Conservation (phyloP, 1,139 yeast species). For the Yamadazyma dendronema region DNA sequence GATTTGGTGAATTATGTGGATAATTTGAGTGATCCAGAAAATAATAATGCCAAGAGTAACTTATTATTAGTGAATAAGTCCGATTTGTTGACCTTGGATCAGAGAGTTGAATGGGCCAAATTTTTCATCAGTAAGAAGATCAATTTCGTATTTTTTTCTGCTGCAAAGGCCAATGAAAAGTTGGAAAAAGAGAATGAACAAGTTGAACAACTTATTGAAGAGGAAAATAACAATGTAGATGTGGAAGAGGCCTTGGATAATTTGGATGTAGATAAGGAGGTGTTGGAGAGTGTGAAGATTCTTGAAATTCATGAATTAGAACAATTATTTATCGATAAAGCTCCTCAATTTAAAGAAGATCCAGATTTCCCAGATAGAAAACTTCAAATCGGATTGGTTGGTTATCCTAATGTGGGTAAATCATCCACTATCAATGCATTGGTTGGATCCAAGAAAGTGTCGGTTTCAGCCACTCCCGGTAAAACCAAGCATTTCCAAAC, state of each 20-base stretch:
- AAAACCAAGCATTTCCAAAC: constrained; percentile 99
- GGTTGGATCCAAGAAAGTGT: constrained; percentile 93
- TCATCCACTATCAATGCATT: constrained; percentile 94
- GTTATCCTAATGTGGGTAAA: constrained; percentile 96
- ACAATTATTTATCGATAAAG: constrained; percentile 69
- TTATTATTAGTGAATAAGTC: constrained; percentile 90
- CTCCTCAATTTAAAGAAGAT: constrained; percentile 64
- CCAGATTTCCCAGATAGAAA: constrained; percentile 60
- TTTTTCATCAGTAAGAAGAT: constrained; percentile 70
- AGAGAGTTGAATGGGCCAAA: constrained; percentile 83
- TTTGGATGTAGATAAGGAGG: constrained; percentile 13
- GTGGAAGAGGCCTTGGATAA: constrained; percentile 16
- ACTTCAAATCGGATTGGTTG: constrained; percentile 91
- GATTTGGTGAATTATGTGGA: constrained; percentile 85
- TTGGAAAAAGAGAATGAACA: constrained; percentile 54
- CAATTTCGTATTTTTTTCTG: constrained; percentile 89
- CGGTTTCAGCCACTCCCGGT: constrained; percentile 98
- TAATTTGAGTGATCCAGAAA: constrained; percentile 57
- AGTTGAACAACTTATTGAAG: constrained; percentile 27
- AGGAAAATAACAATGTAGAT: too few species aligned
- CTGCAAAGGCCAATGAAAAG: constrained; percentile 74
- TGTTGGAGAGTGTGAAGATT: constrained; percentile 59
- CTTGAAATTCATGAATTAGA: constrained; percentile 84
- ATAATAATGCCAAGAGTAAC: constrained; percentile 58
- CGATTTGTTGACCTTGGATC: constrained; percentile 75